phyloP scores from a whole-genome alignment of 345 rosid species.

The Bruguiera gymnorhiza region DNA sequence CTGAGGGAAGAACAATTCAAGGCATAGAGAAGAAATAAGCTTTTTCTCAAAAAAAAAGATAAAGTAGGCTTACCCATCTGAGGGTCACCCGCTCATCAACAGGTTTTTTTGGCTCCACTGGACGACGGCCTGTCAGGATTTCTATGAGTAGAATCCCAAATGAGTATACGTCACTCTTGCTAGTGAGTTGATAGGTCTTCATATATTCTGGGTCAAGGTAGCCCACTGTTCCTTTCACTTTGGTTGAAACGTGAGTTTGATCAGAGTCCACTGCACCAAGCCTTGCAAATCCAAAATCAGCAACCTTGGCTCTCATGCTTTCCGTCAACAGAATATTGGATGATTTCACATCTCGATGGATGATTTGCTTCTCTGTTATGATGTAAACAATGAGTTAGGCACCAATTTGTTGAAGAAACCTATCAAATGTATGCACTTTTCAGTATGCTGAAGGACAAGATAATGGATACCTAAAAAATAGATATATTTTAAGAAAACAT shows the following conservation, averaged over 20 bases:
- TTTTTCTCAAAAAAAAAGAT: conserved; percentile 9
- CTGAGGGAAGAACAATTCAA: neutral
- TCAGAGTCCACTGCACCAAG: conserved; percentile 65
- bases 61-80: conserved; percentile 70
- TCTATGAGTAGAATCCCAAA: conserved; percentile 87
- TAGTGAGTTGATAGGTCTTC: conserved; percentile 87
- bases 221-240: conserved; percentile 95
- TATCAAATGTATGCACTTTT: neutral
- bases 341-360: conserved; percentile 93
- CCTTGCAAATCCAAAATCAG: conserved; percentile 93
- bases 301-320: conserved; percentile 92
- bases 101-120: conserved; percentile 64
- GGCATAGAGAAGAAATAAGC: conserved; percentile 7
- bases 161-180: conserved; percentile 88
- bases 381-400: conserved; percentile 9
- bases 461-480: neutral
- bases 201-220: conserved; percentile 97
- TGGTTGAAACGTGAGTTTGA: conserved; percentile 73
- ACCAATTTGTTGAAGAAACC: neutral
- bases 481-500: too few relatives aligned
- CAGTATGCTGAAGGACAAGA: neutral
- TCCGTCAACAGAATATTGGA: conserved; percentile 93
- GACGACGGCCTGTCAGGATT: conserved; percentile 85
- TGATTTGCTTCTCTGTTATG: conserved; percentile 76
- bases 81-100: conserved; percentile 69